These are phyloP conservation scores for Chalciporus pseudorubinellus DNA, from an alignment of 768 basidiomycete species.

Conservation along the genomic window DNA sequence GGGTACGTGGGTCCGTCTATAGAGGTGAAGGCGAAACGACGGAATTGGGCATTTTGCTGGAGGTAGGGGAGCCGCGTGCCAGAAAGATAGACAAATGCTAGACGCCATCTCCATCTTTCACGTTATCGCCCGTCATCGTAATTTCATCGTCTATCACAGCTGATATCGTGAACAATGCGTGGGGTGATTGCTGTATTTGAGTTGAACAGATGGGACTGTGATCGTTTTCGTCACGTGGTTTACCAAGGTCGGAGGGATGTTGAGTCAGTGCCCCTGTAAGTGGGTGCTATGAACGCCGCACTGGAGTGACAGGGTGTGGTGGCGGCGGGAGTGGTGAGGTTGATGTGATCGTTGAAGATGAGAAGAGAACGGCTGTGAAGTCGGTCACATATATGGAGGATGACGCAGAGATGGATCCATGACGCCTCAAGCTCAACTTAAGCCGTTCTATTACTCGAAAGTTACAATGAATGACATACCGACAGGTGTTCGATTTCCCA, in stretches of 20 bases:
- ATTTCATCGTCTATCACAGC: not conserved
- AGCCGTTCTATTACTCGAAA: not conserved
- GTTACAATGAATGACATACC: not conserved
- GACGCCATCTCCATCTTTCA: not conserved
- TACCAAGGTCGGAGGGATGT: no score
- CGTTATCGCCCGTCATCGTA: constrained; percentile 6
- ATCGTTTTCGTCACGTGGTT: no score
- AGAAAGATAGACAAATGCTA: not conserved
- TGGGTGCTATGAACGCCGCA: no score
- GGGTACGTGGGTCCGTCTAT: constrained; percentile 6
- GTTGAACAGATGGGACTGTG: not conserved
- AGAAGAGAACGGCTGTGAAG: not conserved
- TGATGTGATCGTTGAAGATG: not conserved
- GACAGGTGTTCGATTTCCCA: not conserved
- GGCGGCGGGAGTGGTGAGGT: not conserved
- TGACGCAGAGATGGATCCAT: not conserved
- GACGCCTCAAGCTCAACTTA: not conserved
- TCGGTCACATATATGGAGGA: not conserved
- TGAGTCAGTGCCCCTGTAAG: no score
- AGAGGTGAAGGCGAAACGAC: constrained; percentile 9
- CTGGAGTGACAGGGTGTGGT: no score
- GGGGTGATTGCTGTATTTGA: not conserved
- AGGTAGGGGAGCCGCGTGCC: not conserved
- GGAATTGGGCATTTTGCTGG: constrained; percentile 1
- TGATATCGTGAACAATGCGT: not conserved